Evolutionary conservation across 2,329 filamentous ascomycete genomes (phyloP), one percentile per base, ranked within the genome.

Genomic region (Aspergillus flavus): DNA sequence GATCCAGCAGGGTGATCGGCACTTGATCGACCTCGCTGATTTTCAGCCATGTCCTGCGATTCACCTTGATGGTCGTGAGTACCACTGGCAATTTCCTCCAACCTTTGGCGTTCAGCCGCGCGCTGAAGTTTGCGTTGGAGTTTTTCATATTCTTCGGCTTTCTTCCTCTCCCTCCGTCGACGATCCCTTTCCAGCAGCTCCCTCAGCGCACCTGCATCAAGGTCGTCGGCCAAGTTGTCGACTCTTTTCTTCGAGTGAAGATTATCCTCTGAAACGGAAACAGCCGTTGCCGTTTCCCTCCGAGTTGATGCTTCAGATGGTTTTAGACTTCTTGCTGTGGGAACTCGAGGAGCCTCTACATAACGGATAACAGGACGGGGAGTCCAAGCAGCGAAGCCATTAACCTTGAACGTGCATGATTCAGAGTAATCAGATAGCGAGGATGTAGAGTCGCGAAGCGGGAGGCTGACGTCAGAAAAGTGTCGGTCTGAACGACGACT

Each of bases 151-250:
- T 94, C 91, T 58, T 88, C 89, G 66, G 87, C 84, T 59, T 85
- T 86, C 78, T 91, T 94, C 74, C 88, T 88, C 68, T 97, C 92
- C 67, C 86, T 88, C 62, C 95, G 86, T 71, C 94, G 87, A 68
- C 89, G 85, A 73, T 99, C 95, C 64, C 95, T 85, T 71, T 99
- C 95, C 86, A 99, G 90, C 34, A 98, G 83, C 74, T 96, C 91
- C 63, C 94, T 87, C 45, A 99, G 77, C 69, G 93, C 94, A 58
- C 90, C 87, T 4, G 95, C 91, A 78, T 93, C 92, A 60, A 99
- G 83, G 63, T 92, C 90, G 73, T 98, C 91, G 26, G 93, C 95
- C 52, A 98, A 76, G 52, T 87, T 85, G 63, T 89, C 86, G 53
- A 91, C 85, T 39, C 83, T 82, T 79, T 77, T 91, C 80, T 79